Evolutionary conservation across 2,329 filamentous ascomycete genomes (phyloP).

Genomic region (Whalleya microplaca): DNA sequence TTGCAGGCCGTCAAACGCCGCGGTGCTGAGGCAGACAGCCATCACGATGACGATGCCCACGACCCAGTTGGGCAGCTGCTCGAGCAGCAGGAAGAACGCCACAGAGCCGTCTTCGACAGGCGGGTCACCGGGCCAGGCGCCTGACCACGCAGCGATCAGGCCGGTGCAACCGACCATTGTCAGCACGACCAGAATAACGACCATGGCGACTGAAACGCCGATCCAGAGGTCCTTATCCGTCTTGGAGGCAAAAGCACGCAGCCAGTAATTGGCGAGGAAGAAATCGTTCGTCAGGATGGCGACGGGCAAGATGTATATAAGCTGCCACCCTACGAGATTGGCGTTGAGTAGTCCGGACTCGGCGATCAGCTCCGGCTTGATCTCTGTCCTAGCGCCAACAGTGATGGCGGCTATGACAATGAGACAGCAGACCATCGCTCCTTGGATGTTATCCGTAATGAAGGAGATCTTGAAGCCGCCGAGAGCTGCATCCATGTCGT

Average conservation of each 20-base stretch:
- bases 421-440: conserved; percentile 74
- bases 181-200: conserved; percentile 69
- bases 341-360: conserved; percentile 70
- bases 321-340: conserved; percentile 78
- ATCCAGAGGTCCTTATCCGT: conserved; percentile 79
- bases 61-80: conserved; percentile 77
- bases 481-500: conserved; percentile 55
- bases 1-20: conserved; percentile 80
- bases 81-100: conserved; percentile 76
- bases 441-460: conserved; percentile 81
- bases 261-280: conserved; percentile 84
- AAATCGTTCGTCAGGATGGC: conserved; percentile 85
- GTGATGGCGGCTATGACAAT: conserved; percentile 77
- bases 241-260: conserved; percentile 79
- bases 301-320: conserved; percentile 81
- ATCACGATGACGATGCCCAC: conserved; percentile 81
- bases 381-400: conserved; percentile 75
- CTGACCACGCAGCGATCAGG: conserved; percentile 78
- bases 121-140: conserved; percentile 67
- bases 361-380: conserved; percentile 70
- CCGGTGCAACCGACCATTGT: conserved; percentile 74
- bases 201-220: conserved; percentile 70
- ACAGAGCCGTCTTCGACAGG: conserved; percentile 64
- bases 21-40: conserved; percentile 75
- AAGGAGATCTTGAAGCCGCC: conserved; percentile 86